A percentile compares a stretch with the other conserved stretches of the same genome.
These are phyloP conservation scores for Solioccasus polychromus DNA, from an alignment of 768 basidiomycete genomes.

Conservation along the genomic window DNA sequence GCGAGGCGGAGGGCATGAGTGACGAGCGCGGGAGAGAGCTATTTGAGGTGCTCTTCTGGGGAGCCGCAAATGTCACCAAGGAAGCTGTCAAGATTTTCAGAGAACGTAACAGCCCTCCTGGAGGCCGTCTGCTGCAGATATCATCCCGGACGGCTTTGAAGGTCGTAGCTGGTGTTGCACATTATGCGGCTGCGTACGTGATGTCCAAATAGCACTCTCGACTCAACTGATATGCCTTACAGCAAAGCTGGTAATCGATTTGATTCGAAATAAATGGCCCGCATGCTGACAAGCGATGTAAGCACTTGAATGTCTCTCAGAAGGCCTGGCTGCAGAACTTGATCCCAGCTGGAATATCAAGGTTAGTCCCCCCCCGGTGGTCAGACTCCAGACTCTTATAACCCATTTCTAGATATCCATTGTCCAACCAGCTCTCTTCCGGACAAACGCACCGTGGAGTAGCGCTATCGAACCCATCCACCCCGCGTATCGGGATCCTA, in stretches of 20 bases:
- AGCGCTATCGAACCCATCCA: constrained; percentile 12
- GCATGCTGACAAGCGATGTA: constrained; percentile 4
- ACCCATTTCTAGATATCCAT: constrained; percentile 19
- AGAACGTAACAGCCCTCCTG: constrained; percentile 36
- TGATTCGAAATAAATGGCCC: neutral
- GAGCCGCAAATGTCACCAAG: constrained; percentile 30
- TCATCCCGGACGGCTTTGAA: constrained; percentile 29
- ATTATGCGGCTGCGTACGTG: constrained; percentile 29
- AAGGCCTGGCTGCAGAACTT: constrained; percentile 38
- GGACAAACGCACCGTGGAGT: constrained; percentile 10
- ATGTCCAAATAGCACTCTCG: neutral
- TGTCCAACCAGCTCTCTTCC: constrained; percentile 25
- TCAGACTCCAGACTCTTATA: neutral
- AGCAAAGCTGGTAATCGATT: constrained; percentile 26
- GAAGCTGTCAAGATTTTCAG: constrained; percentile 36
- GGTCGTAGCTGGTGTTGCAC: constrained; percentile 12
- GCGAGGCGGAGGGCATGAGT: constrained; percentile 37
- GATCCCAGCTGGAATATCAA: constrained; percentile 49
- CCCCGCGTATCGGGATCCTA: constrained; percentile 17
- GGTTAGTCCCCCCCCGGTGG: constrained; percentile 23
- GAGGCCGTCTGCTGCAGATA: constrained; percentile 39
- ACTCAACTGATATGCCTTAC: neutral
- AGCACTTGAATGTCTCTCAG: constrained; percentile 40
- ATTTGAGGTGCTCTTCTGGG: constrained; percentile 43
- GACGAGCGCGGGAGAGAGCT: constrained; percentile 32